Percentiles rank a stretch among this genome's conserved stretches.
Evolutionary conservation across 495 filamentous ascomycete genomes (phyloP).

Genomic region (Beverwykella pulmonaria): DNA sequence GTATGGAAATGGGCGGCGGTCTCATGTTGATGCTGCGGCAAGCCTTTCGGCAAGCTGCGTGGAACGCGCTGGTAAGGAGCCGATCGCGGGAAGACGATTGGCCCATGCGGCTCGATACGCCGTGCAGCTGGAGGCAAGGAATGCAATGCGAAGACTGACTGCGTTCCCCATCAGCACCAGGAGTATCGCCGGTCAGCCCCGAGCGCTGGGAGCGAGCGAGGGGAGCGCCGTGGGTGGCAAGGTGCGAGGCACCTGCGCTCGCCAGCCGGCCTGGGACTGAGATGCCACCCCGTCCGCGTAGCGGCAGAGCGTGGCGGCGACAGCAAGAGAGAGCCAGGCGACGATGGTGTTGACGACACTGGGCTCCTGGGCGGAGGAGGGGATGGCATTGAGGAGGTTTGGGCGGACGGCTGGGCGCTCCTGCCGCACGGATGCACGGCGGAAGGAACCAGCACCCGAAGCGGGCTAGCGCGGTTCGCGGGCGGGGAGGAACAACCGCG

Average conservation of each 20-base stretch:
- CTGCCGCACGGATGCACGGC: conserved; percentile 14
- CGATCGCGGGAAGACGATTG: conserved; percentile 22
- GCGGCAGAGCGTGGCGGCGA: neutral
- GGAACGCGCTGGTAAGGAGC: conserved; percentile 14
- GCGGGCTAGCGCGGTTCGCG: conserved; percentile 3
- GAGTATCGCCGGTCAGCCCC: conserved; percentile 22
- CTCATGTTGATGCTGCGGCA: conserved; percentile 31
- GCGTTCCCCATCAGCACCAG: neutral
- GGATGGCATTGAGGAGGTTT: conserved; percentile 3
- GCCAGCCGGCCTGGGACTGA: neutral
- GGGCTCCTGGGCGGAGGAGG: neutral
- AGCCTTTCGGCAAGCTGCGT: conserved; percentile 27
- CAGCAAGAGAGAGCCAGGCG: neutral
- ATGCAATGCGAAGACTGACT: conserved; percentile 25
- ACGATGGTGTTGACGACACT: neutral
- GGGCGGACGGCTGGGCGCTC: conserved; percentile 8
- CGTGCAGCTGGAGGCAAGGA: conserved; percentile 26
- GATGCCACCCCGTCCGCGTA: conserved; percentile 32
- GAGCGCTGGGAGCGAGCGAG: conserved; percentile 13
- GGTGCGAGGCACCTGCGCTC: conserved; percentile 31
- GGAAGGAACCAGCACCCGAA: conserved; percentile 19
- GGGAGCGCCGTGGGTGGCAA: conserved; percentile 11
- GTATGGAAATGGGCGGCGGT: conserved; percentile 22
- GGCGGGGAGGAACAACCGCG: conserved; percentile 32
- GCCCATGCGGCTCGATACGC: conserved; percentile 9